Percentiles rank a stretch among this genome's conserved stretches.
phyloP scores from a whole-genome alignment of 306 rosid species.

The Sechiopsis laciniata region DNA sequence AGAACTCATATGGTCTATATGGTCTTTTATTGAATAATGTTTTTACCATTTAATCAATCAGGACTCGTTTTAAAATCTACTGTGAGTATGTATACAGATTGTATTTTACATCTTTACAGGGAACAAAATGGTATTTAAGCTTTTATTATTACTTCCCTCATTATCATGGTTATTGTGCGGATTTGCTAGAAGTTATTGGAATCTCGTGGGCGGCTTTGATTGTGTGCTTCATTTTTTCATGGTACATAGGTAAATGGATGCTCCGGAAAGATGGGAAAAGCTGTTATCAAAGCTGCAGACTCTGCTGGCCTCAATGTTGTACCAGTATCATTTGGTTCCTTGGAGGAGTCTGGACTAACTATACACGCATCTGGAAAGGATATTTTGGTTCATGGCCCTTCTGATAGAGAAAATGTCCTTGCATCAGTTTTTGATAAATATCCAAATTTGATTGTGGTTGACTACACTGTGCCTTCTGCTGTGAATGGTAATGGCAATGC shows the following conservation, averaged over 20 bases:
- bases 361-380: constrained; percentile 54
- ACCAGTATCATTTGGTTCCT: constrained; percentile 75
- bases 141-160: neutral
- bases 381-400: constrained; percentile 70
- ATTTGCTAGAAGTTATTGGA: neutral
- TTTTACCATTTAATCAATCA: too few relatives aligned
- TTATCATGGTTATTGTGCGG: neutral
- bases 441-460: constrained; percentile 77
- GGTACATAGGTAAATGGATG: constrained; percentile 67
- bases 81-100: too few relatives aligned
- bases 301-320: constrained; percentile 75
- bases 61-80: too few relatives aligned
- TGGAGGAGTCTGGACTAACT: constrained; percentile 54
- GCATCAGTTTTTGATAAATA: constrained; percentile 44
- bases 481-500: constrained; percentile 55
- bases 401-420: constrained; percentile 60
- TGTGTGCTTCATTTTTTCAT: constrained; percentile 1
- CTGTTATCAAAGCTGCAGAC: constrained; percentile 73
- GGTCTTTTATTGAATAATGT: too few relatives aligned
- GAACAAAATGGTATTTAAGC: too few relatives aligned
- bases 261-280: constrained; percentile 87
- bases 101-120: too few relatives aligned
- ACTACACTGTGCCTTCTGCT: constrained; percentile 78
- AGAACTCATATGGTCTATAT: too few relatives aligned
- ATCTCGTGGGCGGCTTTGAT: neutral